Evolutionary conservation across 2,329 filamentous ascomycete genomes (phyloP), one percentile per base, ranked within the genome.

Genomic region (Fusarium circinatum): DNA sequence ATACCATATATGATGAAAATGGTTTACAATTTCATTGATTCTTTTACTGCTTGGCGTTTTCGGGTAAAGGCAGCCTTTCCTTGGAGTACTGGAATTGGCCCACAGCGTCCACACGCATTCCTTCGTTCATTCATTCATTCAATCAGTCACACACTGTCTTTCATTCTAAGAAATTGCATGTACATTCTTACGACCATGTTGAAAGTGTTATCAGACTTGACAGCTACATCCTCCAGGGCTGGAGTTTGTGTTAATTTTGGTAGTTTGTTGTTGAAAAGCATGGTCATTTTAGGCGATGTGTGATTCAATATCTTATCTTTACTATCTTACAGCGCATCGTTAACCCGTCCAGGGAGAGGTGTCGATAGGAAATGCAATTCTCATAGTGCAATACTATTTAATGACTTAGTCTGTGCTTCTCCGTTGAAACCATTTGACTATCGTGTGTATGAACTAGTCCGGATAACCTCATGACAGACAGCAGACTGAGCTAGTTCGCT

Each of bases 101-200:
- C 59, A 75, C 72, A 36, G 72, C 72, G 72, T 75, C 65, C 69
- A 75, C 72, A 75, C 73, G 72, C 73, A 75, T 70, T 42, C 63
- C 59, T 61, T 45, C 30, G 30, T 34, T 34, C 32, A 34, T 26
- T 26, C 55, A 49, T 32, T 36, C 41, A 48, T 34, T 28, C 36
- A 42, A 17, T 38, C 34, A 44, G 22, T 24, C 65, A 73, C 41
- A 64, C 62, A 55, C 65, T 48, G 51, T 70, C 58, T 68, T 70
- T 75, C 65, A 63, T 62, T 73, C 42, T 45, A 48, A 57, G 52
- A 68, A 57, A 38, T 74, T 56, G 47, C 67, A 74, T 55, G 30
- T 56, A 47, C 67, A 71, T 55, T 56, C 60, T 55, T 36, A 71
- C 24, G 45, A 52, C 24, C 45, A 24, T 22, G 34, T 26, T 47